Evolutionary conservation across 768 basidiomycete genomes (phyloP), one percentile per base, ranked within the genome.

Genomic region (Lentinus brumalis): DNA sequence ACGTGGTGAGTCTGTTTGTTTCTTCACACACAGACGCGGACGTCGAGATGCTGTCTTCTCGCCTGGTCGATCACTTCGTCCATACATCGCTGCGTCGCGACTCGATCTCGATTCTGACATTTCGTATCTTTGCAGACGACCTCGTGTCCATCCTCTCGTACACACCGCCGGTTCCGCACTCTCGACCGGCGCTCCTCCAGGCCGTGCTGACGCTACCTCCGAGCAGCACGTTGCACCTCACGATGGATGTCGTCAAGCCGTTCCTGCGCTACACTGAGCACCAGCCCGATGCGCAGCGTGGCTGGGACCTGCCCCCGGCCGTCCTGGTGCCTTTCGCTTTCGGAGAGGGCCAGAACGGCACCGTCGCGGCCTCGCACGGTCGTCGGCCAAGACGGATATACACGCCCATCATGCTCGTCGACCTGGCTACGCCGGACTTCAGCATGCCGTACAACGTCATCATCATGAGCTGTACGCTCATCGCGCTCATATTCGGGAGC

Each of bases 381-480:
- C 50, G 54, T 14, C 65, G 63, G 53, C 49, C 66, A 29, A 55
- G 73, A 50, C 71, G 88, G 47, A 81, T 97, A 49, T 96, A 96
- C 73, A 94, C 93, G 2, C 80, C 85, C 0, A 82, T 88, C 9
- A 80, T 96, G 29, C 85, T 98, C 40, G 85, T 96, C 47, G 94
- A 96, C 73, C 83, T 97, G n/a, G 90, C 96, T n/a, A 94, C 94
- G 39, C 97, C 96, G 0, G 97, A 98, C 73, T 98, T 98, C 73
- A 95, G 92, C 74, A 98, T 98, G 97, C 97, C 97, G 1, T 98
- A 98, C 78, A 99, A 98, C 76, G 96, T 98, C 50, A 98, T 98
- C 75, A 98, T 98, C 69, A 90, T 98, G 79, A 94, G 85, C 60
- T 93, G 90, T 70, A 94, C 94, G 10, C 78, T 98, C 44, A 83